Conservation (phyloP, 331 rosid genomes). For the Malus hybrid region DNA sequence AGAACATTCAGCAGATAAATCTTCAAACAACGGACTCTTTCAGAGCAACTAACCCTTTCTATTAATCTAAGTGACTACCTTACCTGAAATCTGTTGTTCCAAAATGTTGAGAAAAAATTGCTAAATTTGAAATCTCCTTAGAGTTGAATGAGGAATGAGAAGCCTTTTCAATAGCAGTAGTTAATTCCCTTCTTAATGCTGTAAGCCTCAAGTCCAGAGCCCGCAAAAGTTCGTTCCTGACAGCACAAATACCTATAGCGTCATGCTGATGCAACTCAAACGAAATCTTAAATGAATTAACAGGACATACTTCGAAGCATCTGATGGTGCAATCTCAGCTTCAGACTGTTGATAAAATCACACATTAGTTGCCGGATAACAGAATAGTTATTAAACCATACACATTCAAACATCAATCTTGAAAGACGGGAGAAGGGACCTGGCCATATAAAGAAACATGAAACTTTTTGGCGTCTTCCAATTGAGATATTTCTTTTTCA, state of each 20-base stretch:
- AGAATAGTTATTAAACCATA: conserved; percentile 4
- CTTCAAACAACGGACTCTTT: not conserved
- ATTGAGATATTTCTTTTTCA: conserved; percentile 73
- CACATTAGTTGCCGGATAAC: conserved; percentile 23
- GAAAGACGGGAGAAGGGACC: conserved; percentile 35
- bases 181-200: conserved; percentile 60
- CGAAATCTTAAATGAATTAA: conserved; percentile 23
- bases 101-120: conserved; percentile 53
- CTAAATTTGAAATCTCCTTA: conserved; percentile 41
- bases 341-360: conserved; percentile 44
- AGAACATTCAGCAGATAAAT: not conserved
- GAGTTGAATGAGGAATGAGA: conserved; percentile 38
- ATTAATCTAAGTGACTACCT: conserved; percentile 15
- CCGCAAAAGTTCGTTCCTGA: conserved; percentile 79
- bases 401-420: conserved; percentile 7
- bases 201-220: conserved; percentile 85
- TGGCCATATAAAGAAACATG: conserved; percentile 76
- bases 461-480: conserved; percentile 77
- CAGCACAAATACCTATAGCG: conserved; percentile 32
- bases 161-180: conserved; percentile 45
- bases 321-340: conserved; percentile 41
- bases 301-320: conserved; percentile 79
- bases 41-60: not conserved
- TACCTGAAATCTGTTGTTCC: conserved; percentile 67
- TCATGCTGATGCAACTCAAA: conserved; percentile 24